Base-by-base conservation (phyloP, 805 yeast species). In the Candida corydali region DNA sequence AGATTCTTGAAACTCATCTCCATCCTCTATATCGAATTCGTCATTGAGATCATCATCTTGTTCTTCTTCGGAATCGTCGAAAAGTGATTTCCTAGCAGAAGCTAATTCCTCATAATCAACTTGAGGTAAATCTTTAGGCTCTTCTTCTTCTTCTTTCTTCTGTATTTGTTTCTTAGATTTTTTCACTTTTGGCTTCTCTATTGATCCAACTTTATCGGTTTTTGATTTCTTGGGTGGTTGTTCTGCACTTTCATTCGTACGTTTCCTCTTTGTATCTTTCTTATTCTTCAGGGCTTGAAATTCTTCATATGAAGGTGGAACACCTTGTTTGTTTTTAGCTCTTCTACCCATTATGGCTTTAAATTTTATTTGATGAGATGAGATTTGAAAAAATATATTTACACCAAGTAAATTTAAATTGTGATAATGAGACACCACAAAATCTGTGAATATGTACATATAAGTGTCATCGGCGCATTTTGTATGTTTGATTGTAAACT, bases 321-420 rank as follows among this genome's bases (percentile, higher is more conserved):
- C 85, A 31, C 87, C 93, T 67, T 91, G 98, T 72, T 86, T 91
- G 53, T 86, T 83, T 63, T 83, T 87, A 41, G 86, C 86, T 70
- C 86, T 82, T 76, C 96, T 83, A 60, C 98, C 98, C 95, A 89
- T 86, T 35, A 5, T 25, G 19, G 5, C 8, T n/a, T 8, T n/a
- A 27, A 36, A 12, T 12, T 23, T 17, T 8, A 5, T 15, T 20
- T n/a, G 32, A 29, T 34, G 38, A 34, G 38, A 34, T 34, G 38
- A 34, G 38, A 29, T 8, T n/a, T 12, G 9, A 20, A 20, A 20
- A 20, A 20, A 20, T 20, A 20, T 20, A n/a, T n/a, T n/a, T n/a
- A n/a, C n/a, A n/a, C n/a, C n/a, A n/a, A n/a, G n/a, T n/a, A n/a
- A n/a, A n/a, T n/a, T n/a, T n/a, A n/a, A n/a, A n/a, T n/a, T n/a